These are phyloP conservation scores for Podaxis sp. DNA, from an alignment of 768 basidiomycete species.

Conservation along the genomic window DNA sequence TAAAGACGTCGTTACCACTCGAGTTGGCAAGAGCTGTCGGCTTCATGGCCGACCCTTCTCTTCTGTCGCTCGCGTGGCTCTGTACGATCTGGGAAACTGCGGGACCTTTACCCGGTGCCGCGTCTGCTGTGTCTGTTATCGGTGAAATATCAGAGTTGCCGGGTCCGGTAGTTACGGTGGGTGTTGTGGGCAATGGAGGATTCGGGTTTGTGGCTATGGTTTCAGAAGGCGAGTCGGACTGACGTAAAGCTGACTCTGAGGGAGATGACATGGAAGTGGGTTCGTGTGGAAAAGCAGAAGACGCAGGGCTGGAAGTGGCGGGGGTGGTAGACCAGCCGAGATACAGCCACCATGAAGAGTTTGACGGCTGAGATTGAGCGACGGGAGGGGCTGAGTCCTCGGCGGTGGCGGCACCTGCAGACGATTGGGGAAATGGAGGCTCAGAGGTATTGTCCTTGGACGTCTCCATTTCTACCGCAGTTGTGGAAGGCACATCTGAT, in stretches of 20 bases:
- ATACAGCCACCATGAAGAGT: conserved; percentile 6
- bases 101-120: conserved; percentile 8
- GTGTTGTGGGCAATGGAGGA: not conserved
- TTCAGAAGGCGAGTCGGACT: conserved; percentile 12
- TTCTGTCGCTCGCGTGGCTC: conserved; percentile 9
- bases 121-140: not conserved
- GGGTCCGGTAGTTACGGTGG: not conserved
- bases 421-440: not conserved
- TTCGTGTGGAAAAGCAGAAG: conserved; percentile 6
- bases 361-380: not conserved
- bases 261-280: conserved; percentile 7
- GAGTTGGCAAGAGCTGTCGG: not conserved
- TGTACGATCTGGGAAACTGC: not conserved
- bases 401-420: not conserved
- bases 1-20: conserved; percentile 3
- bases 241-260: conserved; percentile 3
- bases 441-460: not conserved
- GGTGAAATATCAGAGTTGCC: not conserved
- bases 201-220: not conserved
- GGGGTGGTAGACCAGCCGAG: conserved; percentile 7
- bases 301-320: not conserved
- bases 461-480: not conserved
- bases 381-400: not conserved
- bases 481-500: not conserved
- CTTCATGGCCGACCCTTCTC: not conserved